A percentile compares a stretch with the other conserved stretches of the same genome.
phyloP scores from a whole-genome alignment of 1,139 yeast genomes.

The Geotrichum histeridarum region DNA sequence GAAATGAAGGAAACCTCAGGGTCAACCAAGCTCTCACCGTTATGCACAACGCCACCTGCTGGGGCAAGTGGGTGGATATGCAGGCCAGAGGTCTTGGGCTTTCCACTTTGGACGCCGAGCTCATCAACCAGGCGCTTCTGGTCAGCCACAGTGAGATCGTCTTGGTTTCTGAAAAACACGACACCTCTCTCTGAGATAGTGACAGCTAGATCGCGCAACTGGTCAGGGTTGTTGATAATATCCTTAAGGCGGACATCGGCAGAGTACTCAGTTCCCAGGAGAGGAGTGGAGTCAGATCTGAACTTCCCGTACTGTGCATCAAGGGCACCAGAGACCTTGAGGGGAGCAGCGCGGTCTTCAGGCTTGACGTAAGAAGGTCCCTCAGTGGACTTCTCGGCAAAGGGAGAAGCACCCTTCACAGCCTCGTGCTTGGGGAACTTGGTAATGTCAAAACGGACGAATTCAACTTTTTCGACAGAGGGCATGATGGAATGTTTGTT shows the following conservation, averaged over 20 bases:
- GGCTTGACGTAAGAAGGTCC: conserved; percentile 23
- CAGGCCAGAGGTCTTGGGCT: conserved; percentile 62
- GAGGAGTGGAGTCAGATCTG: conserved; percentile 30
- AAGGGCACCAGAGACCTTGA: conserved; percentile 24
- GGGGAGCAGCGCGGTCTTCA: conserved; percentile 21
- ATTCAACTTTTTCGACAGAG: conserved; percentile 4
- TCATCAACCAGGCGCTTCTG: conserved; percentile 51
- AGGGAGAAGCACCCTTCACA: conserved; percentile 29
- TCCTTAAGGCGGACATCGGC: conserved; percentile 40
- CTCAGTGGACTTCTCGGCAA: conserved; percentile 24
- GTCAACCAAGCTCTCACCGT: conserved; percentile 22
- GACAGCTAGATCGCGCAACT: conserved; percentile 52
- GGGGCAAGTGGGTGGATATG: conserved; percentile 40
- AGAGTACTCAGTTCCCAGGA: conserved; percentile 31
- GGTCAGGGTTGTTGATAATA: conserved; percentile 46
- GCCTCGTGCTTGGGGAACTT: conserved; percentile 12
- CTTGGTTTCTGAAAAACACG: conserved; percentile 59
- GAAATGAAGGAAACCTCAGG: conserved; percentile 25
- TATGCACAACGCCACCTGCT: conserved; percentile 30
- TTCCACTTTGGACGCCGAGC: conserved; percentile 61
- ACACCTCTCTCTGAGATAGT: conserved; percentile 63
- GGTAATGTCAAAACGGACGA: conserved; percentile 10
- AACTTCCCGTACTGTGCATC: conserved; percentile 28
- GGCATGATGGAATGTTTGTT: background rate
- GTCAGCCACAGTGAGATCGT: conserved; percentile 49